Percentiles rank a stretch among this genome's conserved stretches.
These are phyloP conservation scores for Cyberlindnera petersonii DNA, from an alignment of 805 yeast genomes.

Conservation along the genomic window DNA sequence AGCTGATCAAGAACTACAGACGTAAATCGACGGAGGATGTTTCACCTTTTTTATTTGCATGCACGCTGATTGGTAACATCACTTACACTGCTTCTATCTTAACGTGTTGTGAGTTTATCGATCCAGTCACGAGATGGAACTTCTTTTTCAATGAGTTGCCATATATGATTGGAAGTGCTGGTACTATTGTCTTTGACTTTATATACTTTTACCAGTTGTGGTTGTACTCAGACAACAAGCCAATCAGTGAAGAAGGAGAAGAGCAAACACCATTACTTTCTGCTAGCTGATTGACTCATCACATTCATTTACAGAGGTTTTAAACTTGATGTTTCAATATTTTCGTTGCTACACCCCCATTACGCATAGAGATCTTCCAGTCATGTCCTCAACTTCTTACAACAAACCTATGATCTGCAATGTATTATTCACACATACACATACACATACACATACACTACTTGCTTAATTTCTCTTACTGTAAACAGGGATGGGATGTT, in stretches of 20 bases:
- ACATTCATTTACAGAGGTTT: too few species aligned
- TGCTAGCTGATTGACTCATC: neutral
- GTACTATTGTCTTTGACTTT: slow-evolving; percentile 76
- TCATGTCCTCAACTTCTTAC: too few species aligned
- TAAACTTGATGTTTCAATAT: too few species aligned
- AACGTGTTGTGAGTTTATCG: slow-evolving; percentile 52
- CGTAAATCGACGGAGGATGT: slow-evolving; percentile 85
- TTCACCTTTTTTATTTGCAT: slow-evolving; percentile 72
- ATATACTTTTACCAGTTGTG: slow-evolving; percentile 62
- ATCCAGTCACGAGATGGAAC: slow-evolving; percentile 32
- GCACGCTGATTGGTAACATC: slow-evolving; percentile 75
- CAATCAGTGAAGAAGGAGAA: slow-evolving; percentile 11
- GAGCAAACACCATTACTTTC: slow-evolving; percentile 17
- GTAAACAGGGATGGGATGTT: too few species aligned
- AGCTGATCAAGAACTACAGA: slow-evolving; percentile 66
- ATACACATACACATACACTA: too few species aligned
- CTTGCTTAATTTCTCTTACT: too few species aligned
- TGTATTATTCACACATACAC: too few species aligned
- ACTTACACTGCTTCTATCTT: slow-evolving; percentile 75
- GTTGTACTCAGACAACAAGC: slow-evolving; percentile 26
- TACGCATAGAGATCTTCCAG: too few species aligned
- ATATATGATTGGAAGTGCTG: slow-evolving; percentile 78
- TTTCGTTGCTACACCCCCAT: too few species aligned
- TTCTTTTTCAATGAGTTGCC: slow-evolving; percentile 74
- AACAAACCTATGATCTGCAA: too few species aligned